These are phyloP conservation scores for Vaccinium myrtillus DNA, from an alignment of 148 eudicot species.

Conservation along the genomic window DNA sequence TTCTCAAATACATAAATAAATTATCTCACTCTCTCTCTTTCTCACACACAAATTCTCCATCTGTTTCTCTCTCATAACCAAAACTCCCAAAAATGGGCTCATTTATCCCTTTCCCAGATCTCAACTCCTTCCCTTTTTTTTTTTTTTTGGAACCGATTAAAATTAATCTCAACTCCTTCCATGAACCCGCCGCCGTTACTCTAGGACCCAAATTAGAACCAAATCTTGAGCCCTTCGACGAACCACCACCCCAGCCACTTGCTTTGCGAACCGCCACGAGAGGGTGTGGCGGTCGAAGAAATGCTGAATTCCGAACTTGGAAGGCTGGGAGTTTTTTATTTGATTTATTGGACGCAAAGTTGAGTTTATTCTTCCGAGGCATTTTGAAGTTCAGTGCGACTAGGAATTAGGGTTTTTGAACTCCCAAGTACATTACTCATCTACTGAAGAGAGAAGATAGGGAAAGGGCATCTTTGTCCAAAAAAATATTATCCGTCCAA, in stretches of 20 bases:
- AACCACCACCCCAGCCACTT: slow-evolving; percentile 21
- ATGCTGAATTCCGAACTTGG: no score
- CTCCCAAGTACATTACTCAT: neutral
- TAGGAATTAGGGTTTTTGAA: slow-evolving; percentile 2
- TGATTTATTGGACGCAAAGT: no score
- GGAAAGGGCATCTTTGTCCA: no score
- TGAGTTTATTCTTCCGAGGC: slow-evolving; percentile 26
- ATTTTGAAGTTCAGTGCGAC: slow-evolving; percentile 23
- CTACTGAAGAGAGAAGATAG: neutral
- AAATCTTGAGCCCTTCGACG: slow-evolving; percentile 57
- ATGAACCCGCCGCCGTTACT: slow-evolving; percentile 13
- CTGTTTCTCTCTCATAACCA: neutral
- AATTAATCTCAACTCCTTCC: slow-evolving; percentile 21
- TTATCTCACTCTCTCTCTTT: no score
- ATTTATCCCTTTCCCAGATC: slow-evolving; percentile 44
- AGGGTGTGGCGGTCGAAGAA: no score
- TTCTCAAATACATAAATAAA: no score
- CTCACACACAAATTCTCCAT: neutral
- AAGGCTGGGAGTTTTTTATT: slow-evolving; percentile 32
- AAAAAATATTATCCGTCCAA: no score
- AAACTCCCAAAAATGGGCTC: slow-evolving; percentile 38
- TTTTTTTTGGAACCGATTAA: no score
- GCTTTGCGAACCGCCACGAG: slow-evolving; percentile 25
- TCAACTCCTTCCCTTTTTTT: slow-evolving; percentile 35
- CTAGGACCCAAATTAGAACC: slow-evolving; percentile 52